A percentile compares a stretch with the other conserved stretches of the same genome.
Conservation (phyloP, 495 filamentous ascomycete species). For the Parmelia sp. region DNA sequence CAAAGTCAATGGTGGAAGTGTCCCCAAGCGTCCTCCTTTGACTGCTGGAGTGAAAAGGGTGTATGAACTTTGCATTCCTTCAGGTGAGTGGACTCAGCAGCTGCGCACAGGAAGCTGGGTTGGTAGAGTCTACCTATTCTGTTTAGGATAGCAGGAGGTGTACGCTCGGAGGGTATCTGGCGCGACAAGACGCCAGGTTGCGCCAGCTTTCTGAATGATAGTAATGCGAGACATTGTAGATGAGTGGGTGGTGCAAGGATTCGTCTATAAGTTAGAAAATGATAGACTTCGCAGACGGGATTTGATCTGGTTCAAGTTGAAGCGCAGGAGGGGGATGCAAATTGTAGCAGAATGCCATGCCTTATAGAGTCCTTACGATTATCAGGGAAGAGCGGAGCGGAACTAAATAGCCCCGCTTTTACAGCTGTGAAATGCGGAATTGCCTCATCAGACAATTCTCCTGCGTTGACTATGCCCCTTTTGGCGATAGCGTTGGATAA, state of each 20-base stretch:
- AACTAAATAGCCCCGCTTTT: background rate
- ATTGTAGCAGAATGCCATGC: background rate
- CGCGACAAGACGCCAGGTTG: constrained; percentile 5
- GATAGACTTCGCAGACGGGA: background rate
- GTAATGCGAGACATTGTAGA: constrained; percentile 6
- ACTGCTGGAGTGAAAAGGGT: constrained; percentile 50
- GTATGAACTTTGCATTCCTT: constrained; percentile 25
- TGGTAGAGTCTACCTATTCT: constrained; percentile 13
- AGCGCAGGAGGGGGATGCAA: background rate
- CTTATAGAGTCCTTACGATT: background rate
- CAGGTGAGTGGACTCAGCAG: background rate
- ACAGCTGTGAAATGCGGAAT: background rate
- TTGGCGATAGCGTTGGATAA: background rate
- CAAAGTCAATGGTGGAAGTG: constrained; percentile 57
- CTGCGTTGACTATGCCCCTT: background rate
- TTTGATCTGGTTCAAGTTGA: background rate
- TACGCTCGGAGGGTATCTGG: constrained; percentile 10
- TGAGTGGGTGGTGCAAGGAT: background rate
- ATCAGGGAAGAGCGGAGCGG: background rate
- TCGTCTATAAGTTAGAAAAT: background rate
- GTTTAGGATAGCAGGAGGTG: constrained; percentile 10
- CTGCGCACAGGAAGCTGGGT: background rate
- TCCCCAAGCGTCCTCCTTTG: constrained; percentile 40
- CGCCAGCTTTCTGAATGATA: background rate
- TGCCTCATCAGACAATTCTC: background rate